These are phyloP conservation scores for Leccinum disarticulatum DNA, from an alignment of 768 basidiomycete genomes.

Conservation along the genomic window DNA sequence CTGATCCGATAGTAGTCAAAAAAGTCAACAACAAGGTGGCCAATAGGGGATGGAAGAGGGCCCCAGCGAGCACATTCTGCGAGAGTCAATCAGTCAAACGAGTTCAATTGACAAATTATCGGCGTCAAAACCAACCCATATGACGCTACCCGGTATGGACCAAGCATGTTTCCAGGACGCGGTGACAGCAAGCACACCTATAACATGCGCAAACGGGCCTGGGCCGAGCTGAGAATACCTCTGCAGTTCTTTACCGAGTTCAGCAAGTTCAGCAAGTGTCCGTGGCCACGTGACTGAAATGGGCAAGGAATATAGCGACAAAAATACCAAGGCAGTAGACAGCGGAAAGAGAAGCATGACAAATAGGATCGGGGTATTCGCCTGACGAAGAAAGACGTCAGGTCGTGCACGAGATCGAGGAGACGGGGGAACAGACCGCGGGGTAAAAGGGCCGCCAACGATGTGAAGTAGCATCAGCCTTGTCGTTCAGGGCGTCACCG, in stretches of 20 bases:
- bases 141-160: conserved; percentile 93
- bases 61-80: conserved; percentile 88
- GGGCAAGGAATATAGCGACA: conserved; percentile 55
- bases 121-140: conserved; percentile 61
- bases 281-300: conserved; percentile 76
- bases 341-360: conserved; percentile 67
- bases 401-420: conserved; percentile 2
- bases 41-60: conserved; percentile 77
- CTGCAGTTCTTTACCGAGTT: conserved; percentile 72
- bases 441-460: conserved; percentile 33
- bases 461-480: conserved; percentile 29
- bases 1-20: conserved; percentile 85
- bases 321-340: conserved; percentile 54
- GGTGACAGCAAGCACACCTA: conserved; percentile 78
- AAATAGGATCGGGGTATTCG: conserved; percentile 66
- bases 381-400: conserved; percentile 29
- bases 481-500: conserved; percentile 42
- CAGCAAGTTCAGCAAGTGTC: conserved; percentile 71
- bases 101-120: background rate
- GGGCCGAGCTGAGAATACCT: conserved; percentile 73
- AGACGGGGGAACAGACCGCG: conserved; percentile 32
- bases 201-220: conserved; percentile 67
- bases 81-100: conserved; percentile 18
- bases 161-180: conserved; percentile 97
- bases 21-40: conserved; percentile 80